Base-by-base conservation (phyloP, 202 grass and related monocot genomes). In the Dendrocalamus latiflorus region DNA sequence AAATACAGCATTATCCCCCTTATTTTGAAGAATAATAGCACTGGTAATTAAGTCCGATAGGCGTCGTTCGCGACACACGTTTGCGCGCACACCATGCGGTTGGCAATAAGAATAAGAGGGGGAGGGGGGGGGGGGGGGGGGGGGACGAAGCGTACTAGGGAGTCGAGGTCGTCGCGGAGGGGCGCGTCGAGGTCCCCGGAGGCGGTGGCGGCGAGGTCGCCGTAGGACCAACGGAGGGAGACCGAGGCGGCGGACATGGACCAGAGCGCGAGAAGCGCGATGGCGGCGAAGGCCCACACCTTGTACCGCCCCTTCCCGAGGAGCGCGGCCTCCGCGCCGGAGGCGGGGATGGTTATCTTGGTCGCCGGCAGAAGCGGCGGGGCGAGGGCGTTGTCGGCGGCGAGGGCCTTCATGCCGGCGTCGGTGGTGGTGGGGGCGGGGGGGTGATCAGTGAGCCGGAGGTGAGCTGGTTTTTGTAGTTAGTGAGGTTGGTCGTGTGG, bases 181-280 rank as follows among this genome's bases (percentile, higher is more conserved):
- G 88, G 68, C 3, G 56, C 53, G 20, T 90, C 83, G 8, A 90
- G 68, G 81, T 95, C 88, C 80, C 62, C 66, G 36, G 56, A 85
- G 33, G 78, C 48, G 15, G 44, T 3, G 43, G 73, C 8, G 7
- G 74, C 65, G 11, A 91, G 78, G 61, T 91, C 84, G 56, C 88
- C 91, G 45, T 83, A 89, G 25, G 91, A 99, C 91, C 91, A 93
- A 57, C 92, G 92, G 58, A 96, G 89, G 33, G 93, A 92, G 76
- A 94, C 83, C n/a, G 93, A 96, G 74, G 91, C 96, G 26, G 96
- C 86, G 74, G 92, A 91, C 93, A 99, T 92, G 64, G 91, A 99
- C 96, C 93, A 99, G 80, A 96, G 87, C 62, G 93, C 91, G 65
- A 98, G 91, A 30, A 99, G 96, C 83, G 94, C 82, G 87, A 99